A percentile compares a stretch with the other conserved stretches of the same genome.
phyloP scores from a whole-genome alignment of 2,329 filamentous ascomycete species.

The Emergomyces orientalis region DNA sequence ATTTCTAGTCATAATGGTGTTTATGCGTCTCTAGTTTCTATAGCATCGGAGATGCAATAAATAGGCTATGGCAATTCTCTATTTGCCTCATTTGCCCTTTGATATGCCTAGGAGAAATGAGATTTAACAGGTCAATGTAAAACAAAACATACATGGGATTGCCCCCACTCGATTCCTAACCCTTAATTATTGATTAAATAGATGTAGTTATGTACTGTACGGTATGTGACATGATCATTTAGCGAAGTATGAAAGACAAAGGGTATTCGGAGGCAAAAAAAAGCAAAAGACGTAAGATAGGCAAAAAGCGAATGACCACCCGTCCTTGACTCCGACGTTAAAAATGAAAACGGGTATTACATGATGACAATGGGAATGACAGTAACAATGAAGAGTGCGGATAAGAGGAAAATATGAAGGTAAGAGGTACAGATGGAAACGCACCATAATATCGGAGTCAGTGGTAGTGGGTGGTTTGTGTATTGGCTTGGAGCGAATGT shows the following conservation, averaged over 20 bases:
- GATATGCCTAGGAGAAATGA: neutral
- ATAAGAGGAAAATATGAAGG: neutral
- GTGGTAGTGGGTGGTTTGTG: neutral
- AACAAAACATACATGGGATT: neutral
- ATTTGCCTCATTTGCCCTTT: neutral
- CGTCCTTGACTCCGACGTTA: neutral
- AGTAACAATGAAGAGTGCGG: neutral
- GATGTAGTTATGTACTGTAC: neutral
- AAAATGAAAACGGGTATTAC: neutral
- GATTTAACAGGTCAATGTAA: neutral
- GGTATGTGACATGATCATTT: neutral
- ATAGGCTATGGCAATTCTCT: neutral
- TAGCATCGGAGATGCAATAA: neutral
- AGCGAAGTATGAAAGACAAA: conserved; percentile 3
- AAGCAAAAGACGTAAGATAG: neutral
- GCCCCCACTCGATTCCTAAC: neutral
- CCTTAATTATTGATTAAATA: conserved; percentile 1
- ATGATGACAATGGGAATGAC: neutral
- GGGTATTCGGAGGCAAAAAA: neutral
- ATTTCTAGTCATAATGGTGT: no score
- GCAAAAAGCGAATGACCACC: neutral
- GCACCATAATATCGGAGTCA: neutral
- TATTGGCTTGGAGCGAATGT: neutral
- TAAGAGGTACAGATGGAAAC: neutral
- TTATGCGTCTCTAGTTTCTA: neutral